A percentile compares a stretch with the other conserved stretches of the same genome.
Evolutionary conservation across 768 basidiomycete genomes (phyloP).

Genomic region (Amyloporia xantha): DNA sequence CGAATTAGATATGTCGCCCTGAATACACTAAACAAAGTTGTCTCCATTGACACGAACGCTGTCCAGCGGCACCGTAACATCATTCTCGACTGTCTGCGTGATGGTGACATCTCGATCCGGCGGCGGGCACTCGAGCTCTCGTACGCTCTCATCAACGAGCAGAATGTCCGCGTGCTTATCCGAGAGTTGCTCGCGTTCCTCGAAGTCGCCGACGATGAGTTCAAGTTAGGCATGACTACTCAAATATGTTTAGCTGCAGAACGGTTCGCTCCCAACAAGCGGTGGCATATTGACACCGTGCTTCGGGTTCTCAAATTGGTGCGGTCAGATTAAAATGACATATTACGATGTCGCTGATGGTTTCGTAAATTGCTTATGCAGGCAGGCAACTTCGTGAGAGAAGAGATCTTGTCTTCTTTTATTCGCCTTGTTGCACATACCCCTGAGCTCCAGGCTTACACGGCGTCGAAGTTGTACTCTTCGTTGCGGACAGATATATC

Average conservation of each 20-base stretch:
- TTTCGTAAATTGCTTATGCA: conserved; percentile 24
- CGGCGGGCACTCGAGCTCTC: conserved; percentile 94
- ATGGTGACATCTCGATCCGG: conserved; percentile 97
- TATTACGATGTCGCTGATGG: too few species aligned
- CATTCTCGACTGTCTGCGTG: conserved; percentile 98
- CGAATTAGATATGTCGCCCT: conserved; percentile 84
- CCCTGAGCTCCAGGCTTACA: conserved; percentile 93
- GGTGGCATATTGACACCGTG: conserved; percentile 99
- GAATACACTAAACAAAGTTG: conserved; percentile 97
- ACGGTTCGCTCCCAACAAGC: conserved; percentile 92
- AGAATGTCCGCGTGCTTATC: conserved; percentile 87
- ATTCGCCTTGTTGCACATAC: conserved; percentile 96
- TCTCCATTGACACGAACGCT: conserved; percentile 95
- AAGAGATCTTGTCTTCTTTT: conserved; percentile 92
- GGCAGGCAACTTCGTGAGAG: conserved; percentile 97
- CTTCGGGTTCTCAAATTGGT: conserved; percentile 88
- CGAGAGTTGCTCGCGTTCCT: conserved; percentile 93
- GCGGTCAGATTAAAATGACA: too few species aligned
- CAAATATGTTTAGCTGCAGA: conserved; percentile 96
- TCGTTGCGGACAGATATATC: conserved; percentile 89
- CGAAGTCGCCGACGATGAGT: conserved; percentile 97
- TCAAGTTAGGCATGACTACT: conserved; percentile 96
- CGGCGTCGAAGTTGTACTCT: conserved; percentile 83
- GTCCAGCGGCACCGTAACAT: conserved; percentile 97
- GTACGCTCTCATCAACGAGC: conserved; percentile 94